A percentile compares a stretch with the other conserved stretches of the same genome.
phyloP scores from a whole-genome alignment of 805 yeast genomes.

The Sugiyamaella mastotermitis region DNA sequence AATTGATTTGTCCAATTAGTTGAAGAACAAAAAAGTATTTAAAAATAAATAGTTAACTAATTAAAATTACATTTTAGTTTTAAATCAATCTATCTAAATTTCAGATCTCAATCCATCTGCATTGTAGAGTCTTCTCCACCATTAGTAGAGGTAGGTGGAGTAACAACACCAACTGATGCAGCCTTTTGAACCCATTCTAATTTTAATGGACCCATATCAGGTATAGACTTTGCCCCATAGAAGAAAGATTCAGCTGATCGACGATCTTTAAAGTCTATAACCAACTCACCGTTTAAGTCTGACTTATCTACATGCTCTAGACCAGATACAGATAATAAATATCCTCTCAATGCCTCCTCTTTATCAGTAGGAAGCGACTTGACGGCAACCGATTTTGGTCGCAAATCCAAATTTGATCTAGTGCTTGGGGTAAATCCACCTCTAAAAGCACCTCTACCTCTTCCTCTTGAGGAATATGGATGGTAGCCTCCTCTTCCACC shows the following conservation, averaged over 20 bases:
- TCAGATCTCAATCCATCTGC: no score
- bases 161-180: not conserved
- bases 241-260: conserved; percentile 34
- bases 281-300: conserved; percentile 10
- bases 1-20: no score
- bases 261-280: conserved; percentile 32
- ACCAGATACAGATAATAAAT: conserved; percentile 25
- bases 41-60: no score
- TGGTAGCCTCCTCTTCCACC: conserved; percentile 18
- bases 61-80: no score
- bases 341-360: conserved; percentile 30
- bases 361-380: conserved; percentile 26
- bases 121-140: no score
- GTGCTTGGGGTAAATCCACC: not conserved
- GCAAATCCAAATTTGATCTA: conserved; percentile 30
- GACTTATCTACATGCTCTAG: conserved; percentile 21
- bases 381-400: conserved; percentile 34
- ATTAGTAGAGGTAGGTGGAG: no score
- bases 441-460: conserved; percentile 22
- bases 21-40: no score
- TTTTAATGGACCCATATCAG: conserved; percentile 28
- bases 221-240: conserved; percentile 20
- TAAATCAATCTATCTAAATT: no score
- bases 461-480: conserved; percentile 18
- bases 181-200: conserved; percentile 23